Conservation (phyloP, 176 grass and related monocot genomes). For the Carex myosuroides region DNA sequence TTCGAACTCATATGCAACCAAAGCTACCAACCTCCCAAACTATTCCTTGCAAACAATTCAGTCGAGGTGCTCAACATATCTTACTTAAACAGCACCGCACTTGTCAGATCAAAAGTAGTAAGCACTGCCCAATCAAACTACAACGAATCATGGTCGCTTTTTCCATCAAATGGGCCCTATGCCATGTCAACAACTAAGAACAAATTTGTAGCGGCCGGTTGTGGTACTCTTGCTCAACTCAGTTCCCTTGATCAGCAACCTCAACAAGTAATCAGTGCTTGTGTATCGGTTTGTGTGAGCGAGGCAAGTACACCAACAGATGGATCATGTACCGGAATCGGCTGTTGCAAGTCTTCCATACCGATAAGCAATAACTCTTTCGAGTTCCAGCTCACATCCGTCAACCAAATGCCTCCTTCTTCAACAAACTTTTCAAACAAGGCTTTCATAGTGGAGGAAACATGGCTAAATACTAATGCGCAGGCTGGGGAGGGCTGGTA, state of each 20-base stretch:
- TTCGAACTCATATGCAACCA: slow-evolving; percentile 37
- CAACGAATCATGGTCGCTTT: background rate
- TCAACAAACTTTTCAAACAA: background rate
- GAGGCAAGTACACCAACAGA: background rate
- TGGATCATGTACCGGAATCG: slow-evolving; percentile 19
- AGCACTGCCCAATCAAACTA: background rate
- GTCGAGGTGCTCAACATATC: slow-evolving; percentile 22
- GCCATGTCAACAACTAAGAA: background rate
- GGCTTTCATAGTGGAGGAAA: slow-evolving; percentile 18
- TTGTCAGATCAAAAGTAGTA: slow-evolving; percentile 3
- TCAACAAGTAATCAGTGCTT: background rate
- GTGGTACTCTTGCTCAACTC: background rate
- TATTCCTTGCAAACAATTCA: slow-evolving; percentile 29
- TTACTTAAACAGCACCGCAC: background rate
- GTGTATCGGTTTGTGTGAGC: background rate
- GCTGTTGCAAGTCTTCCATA: slow-evolving; percentile 22
- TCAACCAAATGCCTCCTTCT: background rate
- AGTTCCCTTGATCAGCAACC: background rate
- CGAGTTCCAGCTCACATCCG: background rate
- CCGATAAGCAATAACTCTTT: background rate
- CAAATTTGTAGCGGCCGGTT: slow-evolving; percentile 20
- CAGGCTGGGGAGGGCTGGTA: background rate
- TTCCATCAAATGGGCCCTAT: background rate
- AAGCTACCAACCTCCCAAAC: background rate
- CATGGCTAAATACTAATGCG: background rate